Evolutionary conservation across 169 alveolate genomes (phyloP).

Genomic region (Plasmodium knowlesi): DNA sequence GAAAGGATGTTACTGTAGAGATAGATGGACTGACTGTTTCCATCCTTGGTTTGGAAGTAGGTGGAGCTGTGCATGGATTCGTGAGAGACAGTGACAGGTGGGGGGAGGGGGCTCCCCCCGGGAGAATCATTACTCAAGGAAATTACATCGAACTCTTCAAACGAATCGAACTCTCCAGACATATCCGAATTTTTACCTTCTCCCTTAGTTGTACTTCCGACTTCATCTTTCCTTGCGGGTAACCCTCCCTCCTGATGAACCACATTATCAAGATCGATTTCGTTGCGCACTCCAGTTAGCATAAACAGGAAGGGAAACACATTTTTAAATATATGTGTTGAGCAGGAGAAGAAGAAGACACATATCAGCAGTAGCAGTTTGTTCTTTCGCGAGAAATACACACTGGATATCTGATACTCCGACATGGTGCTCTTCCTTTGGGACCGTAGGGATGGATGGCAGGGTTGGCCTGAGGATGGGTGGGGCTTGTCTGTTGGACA

Average conservation of each 20-base stretch:
- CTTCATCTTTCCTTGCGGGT: not conserved
- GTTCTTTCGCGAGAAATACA: conserved; percentile 39
- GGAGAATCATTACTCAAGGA: not conserved
- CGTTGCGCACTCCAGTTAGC: conserved; percentile 21
- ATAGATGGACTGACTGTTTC: conserved; percentile 13
- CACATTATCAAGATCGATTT: not conserved
- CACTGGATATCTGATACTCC: conserved; percentile 47
- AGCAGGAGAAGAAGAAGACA: conserved; percentile 59
- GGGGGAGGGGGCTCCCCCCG: not conserved
- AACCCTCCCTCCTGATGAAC: not conserved
- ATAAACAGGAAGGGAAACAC: conserved; percentile 61
- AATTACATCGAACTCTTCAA: not conserved
- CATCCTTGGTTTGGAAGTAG: not conserved
- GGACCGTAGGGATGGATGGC: not conserved
- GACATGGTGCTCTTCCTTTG: conserved; percentile 24
- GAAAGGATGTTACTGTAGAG: conserved; percentile 44
- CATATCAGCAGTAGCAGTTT: conserved; percentile 33
- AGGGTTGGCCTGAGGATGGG: not conserved
- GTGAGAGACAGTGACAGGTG: not conserved
- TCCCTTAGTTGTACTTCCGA: not conserved
- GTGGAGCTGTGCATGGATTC: not conserved
- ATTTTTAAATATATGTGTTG: conserved; percentile 68
- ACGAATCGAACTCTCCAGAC: too few relatives aligned
- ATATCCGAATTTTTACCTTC: not conserved
- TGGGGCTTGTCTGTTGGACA: too few relatives aligned